Conservation (phyloP, 2,329 filamentous ascomycete genomes). For the Huntiella bhutanensis region DNA sequence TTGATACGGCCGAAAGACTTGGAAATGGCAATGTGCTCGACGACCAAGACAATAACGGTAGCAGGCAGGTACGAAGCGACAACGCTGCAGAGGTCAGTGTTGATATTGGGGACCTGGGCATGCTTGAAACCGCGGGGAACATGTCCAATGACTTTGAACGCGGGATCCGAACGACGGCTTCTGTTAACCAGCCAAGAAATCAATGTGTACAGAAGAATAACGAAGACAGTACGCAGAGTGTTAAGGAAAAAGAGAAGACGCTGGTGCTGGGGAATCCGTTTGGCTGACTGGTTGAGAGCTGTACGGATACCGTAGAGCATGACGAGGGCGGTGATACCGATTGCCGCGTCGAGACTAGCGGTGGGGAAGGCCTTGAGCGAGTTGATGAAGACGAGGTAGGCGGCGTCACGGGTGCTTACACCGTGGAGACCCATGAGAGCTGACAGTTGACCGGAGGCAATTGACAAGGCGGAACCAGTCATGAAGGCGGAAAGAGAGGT, state of each 20-base stretch:
- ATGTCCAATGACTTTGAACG: constrained; percentile 53
- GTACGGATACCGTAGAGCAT: constrained; percentile 61
- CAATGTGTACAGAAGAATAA: constrained; percentile 81
- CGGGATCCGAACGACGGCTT: constrained; percentile 39
- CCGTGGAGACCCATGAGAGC: constrained; percentile 60
- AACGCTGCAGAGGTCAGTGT: constrained; percentile 37
- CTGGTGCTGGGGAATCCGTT: constrained; percentile 46
- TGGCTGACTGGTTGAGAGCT: constrained; percentile 44
- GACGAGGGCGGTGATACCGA: constrained; percentile 66
- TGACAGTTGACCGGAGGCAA: constrained; percentile 67
- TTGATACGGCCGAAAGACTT: constrained; percentile 94
- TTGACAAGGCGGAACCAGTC: constrained; percentile 86
- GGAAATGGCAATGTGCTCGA: constrained; percentile 92
- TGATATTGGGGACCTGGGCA: constrained; percentile 45
- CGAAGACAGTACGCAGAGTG: constrained; percentile 75
- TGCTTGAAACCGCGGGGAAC: constrained; percentile 70
- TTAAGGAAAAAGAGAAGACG: constrained; percentile 79
- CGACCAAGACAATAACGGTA: constrained; percentile 64
- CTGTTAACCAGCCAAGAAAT: constrained; percentile 75
- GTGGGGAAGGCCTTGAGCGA: constrained; percentile 52
- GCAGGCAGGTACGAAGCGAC: constrained; percentile 51
- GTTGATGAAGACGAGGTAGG: constrained; percentile 71
- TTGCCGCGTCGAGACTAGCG: constrained; percentile 59
- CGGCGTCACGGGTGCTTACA: constrained; percentile 56
- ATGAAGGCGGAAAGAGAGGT: constrained; percentile 88